Evolutionary conservation across 179 eudicot species (phyloP).

Genomic region (Gypsophila paniculata): DNA sequence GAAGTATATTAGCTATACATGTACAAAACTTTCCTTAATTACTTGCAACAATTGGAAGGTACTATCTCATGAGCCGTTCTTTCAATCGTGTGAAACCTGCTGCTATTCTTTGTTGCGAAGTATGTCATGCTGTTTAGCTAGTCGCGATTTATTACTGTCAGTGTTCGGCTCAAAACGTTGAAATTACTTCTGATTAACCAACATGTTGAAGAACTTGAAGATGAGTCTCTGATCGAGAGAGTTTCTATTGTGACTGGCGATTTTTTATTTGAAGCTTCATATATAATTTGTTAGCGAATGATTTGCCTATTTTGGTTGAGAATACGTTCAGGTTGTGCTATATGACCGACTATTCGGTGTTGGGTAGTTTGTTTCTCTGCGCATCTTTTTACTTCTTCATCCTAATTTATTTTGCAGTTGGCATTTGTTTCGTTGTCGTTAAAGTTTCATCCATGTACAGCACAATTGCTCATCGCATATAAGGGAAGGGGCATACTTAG

Average conservation of each 20-base stretch:
- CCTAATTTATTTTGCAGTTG: neutral
- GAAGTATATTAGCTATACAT: neutral
- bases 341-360: no score
- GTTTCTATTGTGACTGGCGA: neutral
- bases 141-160: neutral
- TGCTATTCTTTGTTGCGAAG: neutral
- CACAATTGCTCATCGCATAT: no score
- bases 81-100: neutral
- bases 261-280: neutral
- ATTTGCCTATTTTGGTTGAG: no score
- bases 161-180: neutral
- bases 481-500: no score
- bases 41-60: neutral
- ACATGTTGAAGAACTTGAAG: neutral
- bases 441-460: no score
- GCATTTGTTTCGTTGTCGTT: neutral
- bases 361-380: no score
- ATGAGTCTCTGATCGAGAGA: neutral
- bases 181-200: neutral
- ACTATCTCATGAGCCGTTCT: neutral
- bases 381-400: neutral
- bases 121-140: neutral
- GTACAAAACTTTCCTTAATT: neutral
- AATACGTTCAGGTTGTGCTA: no score
- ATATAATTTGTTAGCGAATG: no score